These are phyloP conservation scores for Lasiodiplodia sp. DNA, from an alignment of 2,329 filamentous ascomycete species.

Conservation along the genomic window DNA sequence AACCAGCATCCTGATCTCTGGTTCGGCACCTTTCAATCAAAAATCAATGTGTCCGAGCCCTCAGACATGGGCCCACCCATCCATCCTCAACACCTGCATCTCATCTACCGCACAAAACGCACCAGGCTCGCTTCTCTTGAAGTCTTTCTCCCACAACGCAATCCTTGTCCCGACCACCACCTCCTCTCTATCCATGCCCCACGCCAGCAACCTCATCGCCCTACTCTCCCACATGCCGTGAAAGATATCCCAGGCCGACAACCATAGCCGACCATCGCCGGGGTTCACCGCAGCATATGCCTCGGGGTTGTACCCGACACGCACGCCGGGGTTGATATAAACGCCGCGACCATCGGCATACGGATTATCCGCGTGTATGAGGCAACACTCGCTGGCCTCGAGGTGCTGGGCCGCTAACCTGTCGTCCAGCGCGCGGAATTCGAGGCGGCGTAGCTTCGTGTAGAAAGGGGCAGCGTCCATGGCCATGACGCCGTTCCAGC, in stretches of 20 bases:
- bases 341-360: slow-evolving; percentile 62
- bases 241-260: slow-evolving; percentile 29
- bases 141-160: slow-evolving; percentile 28
- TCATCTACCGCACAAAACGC: slow-evolving; percentile 47
- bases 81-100: slow-evolving; percentile 47
- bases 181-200: slow-evolving; percentile 25
- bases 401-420: slow-evolving; percentile 67
- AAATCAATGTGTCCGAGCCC: not conserved
- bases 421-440: slow-evolving; percentile 71
- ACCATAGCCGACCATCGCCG: slow-evolving; percentile 29
- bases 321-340: slow-evolving; percentile 73
- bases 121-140: slow-evolving; percentile 37
- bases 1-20: not conserved
- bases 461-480: slow-evolving; percentile 66
- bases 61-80: slow-evolving; percentile 48
- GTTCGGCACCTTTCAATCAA: not conserved
- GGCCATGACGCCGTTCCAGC: slow-evolving; percentile 71
- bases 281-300: slow-evolving; percentile 39
- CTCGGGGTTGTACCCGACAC: slow-evolving; percentile 67
- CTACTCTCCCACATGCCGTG: slow-evolving; percentile 38
- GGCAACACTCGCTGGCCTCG: slow-evolving; percentile 81
- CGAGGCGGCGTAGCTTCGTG: slow-evolving; percentile 32
- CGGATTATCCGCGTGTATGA: slow-evolving; percentile 76
- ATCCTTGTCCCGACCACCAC: slow-evolving; percentile 27
- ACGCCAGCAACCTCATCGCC: slow-evolving; percentile 2